phyloP scores from a whole-genome alignment of 192 early-diverging fungal species.

The Physocladia obscura region DNA sequence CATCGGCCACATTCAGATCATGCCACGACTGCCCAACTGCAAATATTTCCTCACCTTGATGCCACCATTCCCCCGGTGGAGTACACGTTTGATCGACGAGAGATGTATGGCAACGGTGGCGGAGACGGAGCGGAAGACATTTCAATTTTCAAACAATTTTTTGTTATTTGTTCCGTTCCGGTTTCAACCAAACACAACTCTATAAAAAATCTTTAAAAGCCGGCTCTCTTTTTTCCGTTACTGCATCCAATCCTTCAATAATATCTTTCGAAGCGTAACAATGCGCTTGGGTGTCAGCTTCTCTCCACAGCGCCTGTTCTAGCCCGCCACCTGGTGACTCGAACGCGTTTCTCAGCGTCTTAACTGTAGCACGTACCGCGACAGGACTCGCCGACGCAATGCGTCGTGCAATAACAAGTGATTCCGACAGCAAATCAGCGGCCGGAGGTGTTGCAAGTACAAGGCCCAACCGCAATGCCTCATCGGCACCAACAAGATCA shows the following conservation, averaged over 20 bases:
- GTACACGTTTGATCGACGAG: conserved; percentile 45
- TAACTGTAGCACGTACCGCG: conserved; percentile 30
- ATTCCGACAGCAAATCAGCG: not conserved
- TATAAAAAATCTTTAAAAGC: conserved; percentile 33
- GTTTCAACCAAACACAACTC: too few species aligned
- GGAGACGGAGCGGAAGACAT: not conserved
- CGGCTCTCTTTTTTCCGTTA: conserved; percentile 31
- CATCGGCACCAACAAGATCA: conserved; percentile 30
- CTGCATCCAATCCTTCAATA: conserved; percentile 32
- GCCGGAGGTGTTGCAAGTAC: not conserved
- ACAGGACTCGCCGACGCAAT: conserved; percentile 36
- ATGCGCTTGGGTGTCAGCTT: conserved; percentile 38
- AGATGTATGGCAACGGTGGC: conserved; percentile 8
- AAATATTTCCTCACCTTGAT: conserved; percentile 16
- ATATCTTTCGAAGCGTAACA: conserved; percentile 28
- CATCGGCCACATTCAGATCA: not conserved
- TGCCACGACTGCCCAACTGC: not conserved
- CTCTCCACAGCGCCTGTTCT: conserved; percentile 33
- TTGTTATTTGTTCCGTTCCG: too few species aligned
- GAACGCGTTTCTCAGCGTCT: conserved; percentile 34
- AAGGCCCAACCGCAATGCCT: conserved; percentile 26
- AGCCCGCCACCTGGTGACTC: conserved; percentile 17
- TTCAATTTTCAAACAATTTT: too few species aligned
- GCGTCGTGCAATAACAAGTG: conserved; percentile 16
- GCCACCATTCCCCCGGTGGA: conserved; percentile 67